A percentile compares a stretch with the other conserved stretches of the same genome.
These are phyloP conservation scores for Penicillium tannophilum DNA, from an alignment of 495 filamentous ascomycete genomes.

Conservation along the genomic window DNA sequence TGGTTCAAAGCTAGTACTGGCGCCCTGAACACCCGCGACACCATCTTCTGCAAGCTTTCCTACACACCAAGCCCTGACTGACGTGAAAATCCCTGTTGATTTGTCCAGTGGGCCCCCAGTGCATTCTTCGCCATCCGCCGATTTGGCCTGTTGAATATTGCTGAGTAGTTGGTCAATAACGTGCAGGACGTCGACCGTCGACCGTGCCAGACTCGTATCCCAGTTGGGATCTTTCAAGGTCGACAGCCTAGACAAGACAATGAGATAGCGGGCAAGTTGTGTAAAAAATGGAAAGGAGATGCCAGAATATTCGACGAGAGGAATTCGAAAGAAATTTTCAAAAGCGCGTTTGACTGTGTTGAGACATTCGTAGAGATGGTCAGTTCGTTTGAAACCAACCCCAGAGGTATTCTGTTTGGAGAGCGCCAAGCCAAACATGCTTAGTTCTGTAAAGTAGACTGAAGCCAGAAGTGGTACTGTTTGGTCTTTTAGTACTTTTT, in stretches of 20 bases:
- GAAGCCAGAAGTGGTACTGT: too few relatives aligned
- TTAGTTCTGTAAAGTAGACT: background rate
- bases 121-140: conserved; percentile 6
- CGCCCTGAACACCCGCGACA: too few relatives aligned
- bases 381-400: conserved; percentile 4
- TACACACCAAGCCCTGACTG: background rate
- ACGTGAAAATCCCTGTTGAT: conserved; percentile 2
- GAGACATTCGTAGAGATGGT: conserved; percentile 25
- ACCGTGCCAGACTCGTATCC: conserved; percentile 13
- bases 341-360: conserved; percentile 15
- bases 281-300: conserved; percentile 11
- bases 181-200: conserved; percentile 15
- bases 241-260: conserved; percentile 18
- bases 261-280: conserved; percentile 17
- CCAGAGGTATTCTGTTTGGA: too few relatives aligned
- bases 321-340: conserved; percentile 13
- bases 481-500: too few relatives aligned
- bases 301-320: conserved; percentile 8
- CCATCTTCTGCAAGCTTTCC: too few relatives aligned
- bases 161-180: conserved; percentile 23
- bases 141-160: conserved; percentile 5
- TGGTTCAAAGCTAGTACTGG: too few relatives aligned
- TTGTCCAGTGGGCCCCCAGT: conserved; percentile 5
- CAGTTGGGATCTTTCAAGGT: conserved; percentile 25
- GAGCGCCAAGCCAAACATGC: background rate